Evolutionary conservation across 192 early-diverging fungal species (phyloP).

Genomic region (Spizellomyces punctatus): DNA sequence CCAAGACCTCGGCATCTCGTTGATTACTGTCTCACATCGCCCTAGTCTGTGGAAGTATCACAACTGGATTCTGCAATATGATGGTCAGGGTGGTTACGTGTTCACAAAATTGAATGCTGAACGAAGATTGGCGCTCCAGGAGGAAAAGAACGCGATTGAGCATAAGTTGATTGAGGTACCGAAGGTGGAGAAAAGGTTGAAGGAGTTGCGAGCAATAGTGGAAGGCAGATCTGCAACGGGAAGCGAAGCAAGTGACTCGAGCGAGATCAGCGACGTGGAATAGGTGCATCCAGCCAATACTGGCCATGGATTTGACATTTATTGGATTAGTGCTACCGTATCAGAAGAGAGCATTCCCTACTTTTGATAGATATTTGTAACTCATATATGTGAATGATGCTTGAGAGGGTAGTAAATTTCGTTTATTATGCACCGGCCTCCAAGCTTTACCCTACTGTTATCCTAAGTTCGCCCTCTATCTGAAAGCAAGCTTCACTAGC

Average conservation of each 20-base stretch:
- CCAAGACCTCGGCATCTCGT: constrained; percentile 76
- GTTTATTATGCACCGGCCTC: too few relatives aligned
- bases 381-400: too few relatives aligned
- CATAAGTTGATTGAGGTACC: constrained; percentile 77
- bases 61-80: constrained; percentile 89
- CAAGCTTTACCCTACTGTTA: too few relatives aligned
- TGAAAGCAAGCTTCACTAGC: too few relatives aligned
- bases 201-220: constrained; percentile 55
- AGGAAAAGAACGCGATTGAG: constrained; percentile 86
- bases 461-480: too few relatives aligned
- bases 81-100: constrained; percentile 95
- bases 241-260: not conserved
- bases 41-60: constrained; percentile 97
- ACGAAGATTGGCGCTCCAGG: constrained; percentile 82
- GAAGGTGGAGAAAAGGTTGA: constrained; percentile 70
- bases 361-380: too few relatives aligned
- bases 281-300: too few relatives aligned
- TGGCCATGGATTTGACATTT: too few relatives aligned
- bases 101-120: constrained; percentile 90
- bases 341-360: too few relatives aligned
- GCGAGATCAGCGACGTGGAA: not conserved
- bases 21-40: constrained; percentile 95
- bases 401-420: too few relatives aligned
- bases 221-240: not conserved
- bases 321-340: too few relatives aligned